phyloP scores from a whole-genome alignment of 352 stramenopile species.

The Phytopythium montanum region DNA sequence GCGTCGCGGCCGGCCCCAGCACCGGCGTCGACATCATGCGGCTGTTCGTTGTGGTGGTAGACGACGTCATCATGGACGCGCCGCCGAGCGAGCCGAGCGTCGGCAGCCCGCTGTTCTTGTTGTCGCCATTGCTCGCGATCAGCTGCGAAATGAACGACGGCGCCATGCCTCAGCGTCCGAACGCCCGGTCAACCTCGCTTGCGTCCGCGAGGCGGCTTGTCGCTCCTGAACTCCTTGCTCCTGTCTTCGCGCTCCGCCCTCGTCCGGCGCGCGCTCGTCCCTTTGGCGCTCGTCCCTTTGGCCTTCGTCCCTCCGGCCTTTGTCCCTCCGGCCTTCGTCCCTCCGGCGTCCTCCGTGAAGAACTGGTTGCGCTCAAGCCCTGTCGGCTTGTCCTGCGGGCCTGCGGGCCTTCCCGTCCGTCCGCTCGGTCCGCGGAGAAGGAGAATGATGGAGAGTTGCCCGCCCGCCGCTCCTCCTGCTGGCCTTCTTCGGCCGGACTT shows the following conservation, averaged over 20 bases:
- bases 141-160: slow-evolving; percentile 63
- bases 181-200: slow-evolving; percentile 7
- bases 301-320: too few relatives aligned
- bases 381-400: too few relatives aligned
- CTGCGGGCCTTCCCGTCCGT: too few relatives aligned
- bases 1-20: slow-evolving; percentile 2
- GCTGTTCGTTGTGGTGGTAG: slow-evolving; percentile 1
- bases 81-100: slow-evolving; percentile 9
- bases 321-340: too few relatives aligned
- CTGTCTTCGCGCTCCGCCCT: too few relatives aligned
- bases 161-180: slow-evolving; percentile 23
- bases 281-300: too few relatives aligned
- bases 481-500: not conserved
- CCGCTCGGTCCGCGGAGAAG: not conserved
- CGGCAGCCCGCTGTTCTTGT: slow-evolving; percentile 12
- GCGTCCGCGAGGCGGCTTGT: slow-evolving; percentile 5
- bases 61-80: slow-evolving; percentile 3
- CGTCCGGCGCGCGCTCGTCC: too few relatives aligned
- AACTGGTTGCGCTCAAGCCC: too few relatives aligned
- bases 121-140: slow-evolving; percentile 22
- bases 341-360: too few relatives aligned
- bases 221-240: too few relatives aligned
- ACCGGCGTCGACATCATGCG: not conserved
- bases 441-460: slow-evolving; percentile 1
- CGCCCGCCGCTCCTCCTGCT: not conserved